Conservation (phyloP, 768 basidiomycete genomes). For the Boletus rubescentipes region DNA sequence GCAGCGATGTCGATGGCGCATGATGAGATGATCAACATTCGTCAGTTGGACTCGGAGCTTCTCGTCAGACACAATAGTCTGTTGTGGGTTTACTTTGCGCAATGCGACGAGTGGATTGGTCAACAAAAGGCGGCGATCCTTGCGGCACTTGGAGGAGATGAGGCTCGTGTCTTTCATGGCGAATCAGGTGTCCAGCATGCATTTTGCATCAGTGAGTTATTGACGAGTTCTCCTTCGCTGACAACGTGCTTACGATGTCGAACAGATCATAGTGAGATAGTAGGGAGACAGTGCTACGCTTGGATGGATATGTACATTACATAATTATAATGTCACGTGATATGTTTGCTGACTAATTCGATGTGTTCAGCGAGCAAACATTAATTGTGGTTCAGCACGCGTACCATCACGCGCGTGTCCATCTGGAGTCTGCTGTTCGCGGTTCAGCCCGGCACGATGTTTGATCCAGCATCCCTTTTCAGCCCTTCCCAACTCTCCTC, state of each 20-base stretch:
- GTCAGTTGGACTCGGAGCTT: conserved; percentile 46
- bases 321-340: conserved; percentile 10
- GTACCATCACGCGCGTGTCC: conserved; percentile 14
- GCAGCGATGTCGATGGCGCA: conserved; percentile 60
- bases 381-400: conserved; percentile 2
- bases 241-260: conserved; percentile 1
- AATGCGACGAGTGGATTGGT: conserved; percentile 69
- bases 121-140: conserved; percentile 48
- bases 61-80: conserved; percentile 40
- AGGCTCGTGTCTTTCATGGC: conserved; percentile 42
- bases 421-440: not conserved
- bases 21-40: conserved; percentile 67
- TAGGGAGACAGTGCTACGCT: too few species aligned
- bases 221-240: not conserved
- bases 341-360: conserved; percentile 10
- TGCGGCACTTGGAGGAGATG: conserved; percentile 37
- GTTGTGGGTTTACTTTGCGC: conserved; percentile 59
- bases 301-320: conserved; percentile 37
- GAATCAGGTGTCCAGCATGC: conserved; percentile 59
- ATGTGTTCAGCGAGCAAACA: not conserved
- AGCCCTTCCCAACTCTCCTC: conserved; percentile 12
- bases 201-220: conserved; percentile 66
- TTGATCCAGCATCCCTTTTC: conserved; percentile 19
- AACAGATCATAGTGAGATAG: conserved; percentile 50
- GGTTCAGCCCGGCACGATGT: conserved; percentile 14